Conservation (phyloP, 2,329 filamentous ascomycete species). For the Fusarium sp. region DNA sequence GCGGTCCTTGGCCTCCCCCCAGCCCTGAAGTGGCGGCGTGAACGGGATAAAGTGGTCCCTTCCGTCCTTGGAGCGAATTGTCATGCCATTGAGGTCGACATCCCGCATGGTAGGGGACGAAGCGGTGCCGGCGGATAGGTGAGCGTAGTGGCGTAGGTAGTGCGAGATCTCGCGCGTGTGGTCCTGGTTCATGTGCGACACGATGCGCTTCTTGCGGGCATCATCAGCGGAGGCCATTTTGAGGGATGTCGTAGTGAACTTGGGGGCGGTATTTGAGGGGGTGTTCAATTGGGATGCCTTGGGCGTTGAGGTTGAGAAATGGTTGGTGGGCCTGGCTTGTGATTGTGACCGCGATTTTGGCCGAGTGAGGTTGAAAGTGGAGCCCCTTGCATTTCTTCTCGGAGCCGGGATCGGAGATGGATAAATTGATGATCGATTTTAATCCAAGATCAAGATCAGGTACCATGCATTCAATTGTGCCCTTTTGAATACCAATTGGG, state of each 20-base stretch:
- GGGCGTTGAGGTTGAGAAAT: not conserved
- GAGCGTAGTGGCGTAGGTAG: slow-evolving; percentile 77
- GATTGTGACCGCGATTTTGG: not conserved
- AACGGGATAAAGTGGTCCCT: slow-evolving; percentile 65
- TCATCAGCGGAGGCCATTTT: slow-evolving; percentile 44
- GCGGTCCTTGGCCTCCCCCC: slow-evolving; percentile 71
- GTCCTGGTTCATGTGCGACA: slow-evolving; percentile 87
- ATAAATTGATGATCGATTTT: not conserved
- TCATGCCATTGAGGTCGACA: slow-evolving; percentile 68
- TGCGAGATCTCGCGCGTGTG: slow-evolving; percentile 76
- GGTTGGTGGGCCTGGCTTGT: not conserved
- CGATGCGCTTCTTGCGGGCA: slow-evolving; percentile 52
- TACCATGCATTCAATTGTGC: not conserved
- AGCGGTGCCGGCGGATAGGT: slow-evolving; percentile 63
- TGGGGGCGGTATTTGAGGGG: not conserved
- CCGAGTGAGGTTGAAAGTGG: slow-evolving; percentile 37
- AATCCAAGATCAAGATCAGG: not conserved
- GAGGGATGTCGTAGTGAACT: not conserved
- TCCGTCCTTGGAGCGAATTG: slow-evolving; percentile 61
- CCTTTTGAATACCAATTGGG: not conserved
- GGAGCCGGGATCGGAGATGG: not conserved
- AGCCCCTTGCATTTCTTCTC: slow-evolving; percentile 4
- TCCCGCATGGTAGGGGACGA: slow-evolving; percentile 68
- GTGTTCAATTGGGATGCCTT: slow-evolving; percentile 1
- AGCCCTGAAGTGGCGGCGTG: slow-evolving; percentile 72